Evolutionary conservation across 306 rosid species (phyloP), one percentile per base, ranked within the genome.

Genomic region (Quercus dentata): DNA sequence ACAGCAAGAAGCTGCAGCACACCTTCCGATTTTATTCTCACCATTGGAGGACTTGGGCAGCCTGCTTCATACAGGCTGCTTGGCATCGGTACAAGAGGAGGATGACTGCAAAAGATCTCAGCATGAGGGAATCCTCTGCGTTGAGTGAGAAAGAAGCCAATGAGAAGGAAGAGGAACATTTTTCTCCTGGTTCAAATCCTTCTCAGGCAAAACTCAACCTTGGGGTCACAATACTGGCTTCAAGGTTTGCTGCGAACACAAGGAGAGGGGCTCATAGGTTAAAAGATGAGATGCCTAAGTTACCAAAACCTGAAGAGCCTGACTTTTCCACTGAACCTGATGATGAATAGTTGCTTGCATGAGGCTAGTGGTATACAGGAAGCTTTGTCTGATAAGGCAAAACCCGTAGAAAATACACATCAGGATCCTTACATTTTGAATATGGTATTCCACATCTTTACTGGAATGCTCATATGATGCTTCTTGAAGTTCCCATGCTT

Each of bases 21-120:
- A 95, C 99, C 15, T 91, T 95, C 83, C 88, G 99, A 69, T 91
- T 90, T 81, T 90, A 95, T 69, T 95, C 99, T 68, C 99, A 93
- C 82, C 99, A 95, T 61, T 95, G 99, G 99, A 90, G 99, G 85
- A 90, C 97, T 49, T 95, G 98, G 98, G 99, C 98, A n/a, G 97
- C 98, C 57, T 93, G 99, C 90, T 95, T 93, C 84, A 87, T 95
- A 65, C 99, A 95, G 89, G 99, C 99, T 74, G 99, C 99, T 78
- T 95, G 98, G 98, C 94, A 81, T 57, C 84, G 98, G 31, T 86
- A 90, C 83, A 89, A 90, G 89, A 93, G 87, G 76, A 87, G 94
- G 73, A 89, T 80, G 90, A 64, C 57, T 78, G 76, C 83, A 31
- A 91, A 87, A 62, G 87, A 89, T 76, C 86, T 91, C 51, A 75